A percentile compares a stretch with the other conserved stretches of the same genome.
Conservation (phyloP, 768 basidiomycete genomes). For the Suillus luteus region DNA sequence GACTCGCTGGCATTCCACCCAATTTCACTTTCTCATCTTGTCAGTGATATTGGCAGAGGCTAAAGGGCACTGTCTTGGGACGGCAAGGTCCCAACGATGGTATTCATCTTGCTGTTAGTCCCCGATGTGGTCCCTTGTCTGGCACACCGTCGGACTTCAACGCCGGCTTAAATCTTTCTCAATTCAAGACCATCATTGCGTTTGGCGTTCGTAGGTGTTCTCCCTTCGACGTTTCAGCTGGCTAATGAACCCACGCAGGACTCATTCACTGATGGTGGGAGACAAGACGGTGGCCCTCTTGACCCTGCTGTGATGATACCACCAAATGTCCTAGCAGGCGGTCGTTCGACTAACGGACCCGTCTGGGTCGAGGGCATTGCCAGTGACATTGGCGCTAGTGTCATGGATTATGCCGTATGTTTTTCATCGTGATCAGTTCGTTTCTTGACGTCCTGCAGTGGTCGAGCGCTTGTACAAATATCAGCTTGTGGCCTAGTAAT, state of each 20-base stretch:
- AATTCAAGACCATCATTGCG: constrained; percentile 49
- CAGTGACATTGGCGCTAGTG: constrained; percentile 36
- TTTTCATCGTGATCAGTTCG: not conserved
- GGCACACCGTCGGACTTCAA: constrained; percentile 49
- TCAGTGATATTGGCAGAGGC: not conserved
- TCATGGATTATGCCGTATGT: constrained; percentile 55
- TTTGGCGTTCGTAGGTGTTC: constrained; percentile 43
- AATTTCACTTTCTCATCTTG: not conserved
- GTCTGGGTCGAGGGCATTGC: constrained; percentile 54
- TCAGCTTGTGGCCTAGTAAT: constrained; percentile 53
- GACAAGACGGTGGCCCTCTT: constrained; percentile 46
- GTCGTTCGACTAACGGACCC: constrained; percentile 50
- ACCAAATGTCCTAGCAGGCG: constrained; percentile 50
- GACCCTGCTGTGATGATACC: constrained; percentile 42
- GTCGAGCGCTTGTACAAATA: constrained; percentile 48
- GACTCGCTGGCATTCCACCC: not conserved
- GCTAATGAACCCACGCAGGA: constrained; percentile 33
- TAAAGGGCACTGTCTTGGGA: not conserved
- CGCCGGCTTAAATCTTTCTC: constrained; percentile 42
- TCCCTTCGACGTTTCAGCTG: not conserved
- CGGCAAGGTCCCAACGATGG: constrained; percentile 18
- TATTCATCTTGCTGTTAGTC: constrained; percentile 48
- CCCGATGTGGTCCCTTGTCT: constrained; percentile 43
- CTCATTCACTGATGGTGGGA: constrained; percentile 53
- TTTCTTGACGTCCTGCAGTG: constrained; percentile 22